phyloP scores from a whole-genome alignment of 495 filamentous ascomycete species.

The Parathielavia hyrcaniae region DNA sequence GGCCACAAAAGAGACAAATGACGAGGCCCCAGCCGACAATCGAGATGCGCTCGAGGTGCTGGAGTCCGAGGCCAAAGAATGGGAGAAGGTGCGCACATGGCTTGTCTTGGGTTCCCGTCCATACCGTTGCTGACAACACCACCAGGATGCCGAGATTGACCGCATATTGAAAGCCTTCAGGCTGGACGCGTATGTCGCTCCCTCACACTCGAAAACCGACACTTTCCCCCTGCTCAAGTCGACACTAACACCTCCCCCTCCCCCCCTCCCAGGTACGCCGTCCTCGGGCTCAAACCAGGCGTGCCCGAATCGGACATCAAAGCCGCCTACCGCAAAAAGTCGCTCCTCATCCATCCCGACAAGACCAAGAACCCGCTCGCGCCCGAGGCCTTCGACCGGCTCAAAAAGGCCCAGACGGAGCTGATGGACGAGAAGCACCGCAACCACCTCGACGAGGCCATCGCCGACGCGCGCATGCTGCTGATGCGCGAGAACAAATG shows the following conservation, averaged over 20 bases:
- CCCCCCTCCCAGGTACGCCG: constrained; percentile 60
- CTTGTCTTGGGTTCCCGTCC: neutral
- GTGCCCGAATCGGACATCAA: constrained; percentile 97
- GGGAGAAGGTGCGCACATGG: constrained; percentile 57
- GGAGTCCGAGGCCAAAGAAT: constrained; percentile 83
- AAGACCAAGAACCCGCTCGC: constrained; percentile 89
- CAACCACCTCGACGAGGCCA: constrained; percentile 80
- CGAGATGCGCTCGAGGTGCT: constrained; percentile 73
- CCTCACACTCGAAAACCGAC: neutral
- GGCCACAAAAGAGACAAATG: constrained; percentile 27
- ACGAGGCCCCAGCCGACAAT: constrained; percentile 25
- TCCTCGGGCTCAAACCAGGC: constrained; percentile 92
- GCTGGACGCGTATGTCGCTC: constrained; percentile 68
- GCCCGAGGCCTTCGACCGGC: constrained; percentile 91
- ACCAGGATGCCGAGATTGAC: constrained; percentile 89
- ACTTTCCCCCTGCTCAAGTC: neutral
- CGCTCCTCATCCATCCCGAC: constrained; percentile 95
- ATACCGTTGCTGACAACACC: constrained; percentile 8
- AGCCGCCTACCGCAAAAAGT: constrained; percentile 85
- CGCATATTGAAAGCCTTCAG: constrained; percentile 86
- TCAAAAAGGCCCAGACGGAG: constrained; percentile 87
- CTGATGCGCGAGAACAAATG: constrained; percentile 90
- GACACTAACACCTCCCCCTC: neutral
- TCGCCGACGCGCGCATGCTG: constrained; percentile 90
- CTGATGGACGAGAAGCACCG: constrained; percentile 93